Evolutionary conservation across 192 early-diverging fungal species (phyloP), one percentile per base, ranked within the genome.

Genomic region (Diversispora eburnea): DNA sequence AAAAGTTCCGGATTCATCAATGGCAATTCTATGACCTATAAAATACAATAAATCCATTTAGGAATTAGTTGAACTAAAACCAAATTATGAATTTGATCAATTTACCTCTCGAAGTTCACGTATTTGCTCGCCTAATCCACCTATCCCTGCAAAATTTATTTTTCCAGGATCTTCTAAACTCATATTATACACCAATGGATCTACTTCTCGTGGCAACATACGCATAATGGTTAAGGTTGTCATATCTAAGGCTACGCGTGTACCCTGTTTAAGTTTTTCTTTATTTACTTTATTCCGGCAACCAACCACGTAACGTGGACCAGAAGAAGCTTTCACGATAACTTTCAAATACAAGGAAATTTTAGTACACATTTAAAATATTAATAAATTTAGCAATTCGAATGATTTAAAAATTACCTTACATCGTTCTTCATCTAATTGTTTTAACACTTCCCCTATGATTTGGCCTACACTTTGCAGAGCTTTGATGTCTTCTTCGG

Each of bases 151-250:
- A 93, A 99, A 99, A 59, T 91, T 89, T 61, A 97, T 84, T 68
- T 91, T 84, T 64, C 97, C 98, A 25, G 98, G 96, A 82, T 97
- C 95, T 80, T 99, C 98, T 57, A 90, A 91, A 19, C 91, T 92
- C 98, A 99, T 99, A 85, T 96, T 99, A 87, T 98, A 99, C 25
- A 99, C 98, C 71, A 98, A 88, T 49, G 98, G 98, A 80, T 99
- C 98, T 0, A 99, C 96, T 73, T 99, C 98, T 39, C 98, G 87
- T 51, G 98, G 98, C 42, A 99, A 86, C 77, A 95, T 90, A 49
- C 98, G 91, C 98, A 99, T 99, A 73, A 99, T 99, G n/a, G 98
- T 99, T 74, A 99, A 84, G 7, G 98, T 99, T 22, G 98, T 99
- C 94, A 99, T 99, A 79, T 99, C 98, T 62, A 99, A 84, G 5